A percentile compares a stretch with the other conserved stretches of the same genome.
Evolutionary conservation across 2,329 filamentous ascomycete genomes (phyloP).

Genomic region (Phaeosphaeriaceae sp.): DNA sequence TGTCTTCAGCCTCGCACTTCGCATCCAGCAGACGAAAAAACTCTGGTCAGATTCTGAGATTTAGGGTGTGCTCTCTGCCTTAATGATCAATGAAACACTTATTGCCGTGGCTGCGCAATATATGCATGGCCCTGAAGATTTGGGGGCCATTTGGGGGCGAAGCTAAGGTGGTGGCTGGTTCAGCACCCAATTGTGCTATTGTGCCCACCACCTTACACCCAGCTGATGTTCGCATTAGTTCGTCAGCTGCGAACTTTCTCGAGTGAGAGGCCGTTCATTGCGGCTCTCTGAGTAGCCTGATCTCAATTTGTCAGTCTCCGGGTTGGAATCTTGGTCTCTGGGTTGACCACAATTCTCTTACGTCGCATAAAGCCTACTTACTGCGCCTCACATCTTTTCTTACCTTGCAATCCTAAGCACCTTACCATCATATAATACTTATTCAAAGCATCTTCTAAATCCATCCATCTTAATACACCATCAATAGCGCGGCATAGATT

Average conservation of each 20-base stretch:
- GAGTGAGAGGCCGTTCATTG: conserved; percentile 14
- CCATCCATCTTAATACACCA: no score
- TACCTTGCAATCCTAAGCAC: no score
- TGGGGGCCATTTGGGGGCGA: conserved; percentile 18
- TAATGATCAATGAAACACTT: conserved; percentile 8
- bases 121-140: conserved; percentile 6
- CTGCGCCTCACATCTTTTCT: no score
- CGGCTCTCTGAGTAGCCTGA: conserved; percentile 6
- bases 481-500: background rate
- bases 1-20: background rate
- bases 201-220: conserved; percentile 11
- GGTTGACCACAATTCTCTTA: no score
- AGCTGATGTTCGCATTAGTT: conserved; percentile 24
- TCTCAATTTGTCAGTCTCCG: background rate
- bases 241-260: conserved; percentile 15
- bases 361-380: no score
- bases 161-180: conserved; percentile 22
- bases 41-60: conserved; percentile 6
- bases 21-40: background rate
- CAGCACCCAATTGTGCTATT: conserved; percentile 17
- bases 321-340: background rate
- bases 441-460: no score
- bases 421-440: no score
- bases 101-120: conserved; percentile 10
- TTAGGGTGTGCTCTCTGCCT: conserved; percentile 1